These are phyloP conservation scores for Phytophthora constricta DNA, from an alignment of 352 stramenopile genomes.

Conservation along the genomic window DNA sequence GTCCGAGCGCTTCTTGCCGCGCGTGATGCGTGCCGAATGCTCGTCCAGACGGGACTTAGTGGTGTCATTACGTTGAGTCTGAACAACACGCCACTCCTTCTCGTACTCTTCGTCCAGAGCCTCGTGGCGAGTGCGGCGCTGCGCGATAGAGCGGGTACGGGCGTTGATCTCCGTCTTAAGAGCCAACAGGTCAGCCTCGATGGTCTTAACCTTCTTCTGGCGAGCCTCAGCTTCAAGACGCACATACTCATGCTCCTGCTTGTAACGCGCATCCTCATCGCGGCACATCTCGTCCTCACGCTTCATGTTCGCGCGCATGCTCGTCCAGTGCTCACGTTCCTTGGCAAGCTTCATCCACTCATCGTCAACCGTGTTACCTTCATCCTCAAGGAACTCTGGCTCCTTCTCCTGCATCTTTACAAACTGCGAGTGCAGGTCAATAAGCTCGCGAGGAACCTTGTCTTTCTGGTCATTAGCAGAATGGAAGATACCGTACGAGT, in stretches of 20 bases:
- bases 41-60: slow-evolving; percentile 73
- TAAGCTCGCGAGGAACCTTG: slow-evolving; percentile 74
- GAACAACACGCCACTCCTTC: slow-evolving; percentile 83
- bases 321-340: slow-evolving; percentile 90
- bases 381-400: slow-evolving; percentile 75
- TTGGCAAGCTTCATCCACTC: slow-evolving; percentile 92
- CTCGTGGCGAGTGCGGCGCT: slow-evolving; percentile 77
- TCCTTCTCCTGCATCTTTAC: slow-evolving; percentile 89
- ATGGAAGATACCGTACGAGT: slow-evolving; percentile 88
- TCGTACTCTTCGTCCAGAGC: slow-evolving; percentile 85
- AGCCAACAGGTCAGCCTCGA: slow-evolving; percentile 75
- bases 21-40: slow-evolving; percentile 70
- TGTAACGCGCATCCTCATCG: slow-evolving; percentile 85
- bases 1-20: slow-evolving; percentile 86
- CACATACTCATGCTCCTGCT: slow-evolving; percentile 88
- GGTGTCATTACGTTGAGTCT: slow-evolving; percentile 63
- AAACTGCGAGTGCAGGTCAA: slow-evolving; percentile 75
- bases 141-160: slow-evolving; percentile 70
- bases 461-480: slow-evolving; percentile 51
- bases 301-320: slow-evolving; percentile 90
- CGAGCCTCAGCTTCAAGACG: slow-evolving; percentile 72
- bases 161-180: slow-evolving; percentile 86
- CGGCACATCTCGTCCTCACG: slow-evolving; percentile 88
- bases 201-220: slow-evolving; percentile 86
- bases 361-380: slow-evolving; percentile 84